Conservation (phyloP, 805 yeast genomes). For the Candida ficus region DNA sequence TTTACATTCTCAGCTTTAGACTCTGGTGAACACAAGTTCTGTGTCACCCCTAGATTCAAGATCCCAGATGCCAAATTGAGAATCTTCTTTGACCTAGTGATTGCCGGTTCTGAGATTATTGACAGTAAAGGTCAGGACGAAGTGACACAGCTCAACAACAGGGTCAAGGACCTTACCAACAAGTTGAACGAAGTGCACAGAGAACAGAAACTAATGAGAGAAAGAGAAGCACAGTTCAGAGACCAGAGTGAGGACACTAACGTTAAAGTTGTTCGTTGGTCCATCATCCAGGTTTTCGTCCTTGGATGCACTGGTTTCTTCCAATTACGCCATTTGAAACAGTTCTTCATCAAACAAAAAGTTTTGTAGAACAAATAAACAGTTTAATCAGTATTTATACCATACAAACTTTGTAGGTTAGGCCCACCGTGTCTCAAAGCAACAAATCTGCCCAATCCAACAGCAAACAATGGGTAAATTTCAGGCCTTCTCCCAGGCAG, state of each 20-base stretch:
- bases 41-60: slow-evolving; percentile 54
- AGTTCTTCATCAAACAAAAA: slow-evolving; percentile 85
- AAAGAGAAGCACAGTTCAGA: slow-evolving; percentile 71
- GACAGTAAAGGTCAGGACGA: slow-evolving; percentile 58
- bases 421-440: too few relatives aligned
- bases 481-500: too few relatives aligned
- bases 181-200: slow-evolving; percentile 53
- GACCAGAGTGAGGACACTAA: slow-evolving; percentile 75
- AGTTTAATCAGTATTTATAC: too few relatives aligned
- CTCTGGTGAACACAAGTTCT: slow-evolving; percentile 79
- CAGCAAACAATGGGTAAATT: too few relatives aligned
- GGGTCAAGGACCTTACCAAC: slow-evolving; percentile 50
- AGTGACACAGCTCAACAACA: slow-evolving; percentile 46
- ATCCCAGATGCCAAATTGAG: slow-evolving; percentile 48
- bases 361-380: slow-evolving; percentile 41
- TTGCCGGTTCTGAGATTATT: slow-evolving; percentile 59
- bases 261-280: slow-evolving; percentile 67
- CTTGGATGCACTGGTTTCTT: slow-evolving; percentile 64
- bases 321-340: slow-evolving; percentile 73
- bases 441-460: too few relatives aligned
- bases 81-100: slow-evolving; percentile 66
- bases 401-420: too few relatives aligned
- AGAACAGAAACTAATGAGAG: slow-evolving; percentile 61
- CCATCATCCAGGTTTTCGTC: slow-evolving; percentile 64
- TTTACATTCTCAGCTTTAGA: slow-evolving; percentile 80